Evolutionary conservation across 495 filamentous ascomycete genomes (phyloP), one percentile per base, ranked within the genome.

Genomic region (Collariella sp.): DNA sequence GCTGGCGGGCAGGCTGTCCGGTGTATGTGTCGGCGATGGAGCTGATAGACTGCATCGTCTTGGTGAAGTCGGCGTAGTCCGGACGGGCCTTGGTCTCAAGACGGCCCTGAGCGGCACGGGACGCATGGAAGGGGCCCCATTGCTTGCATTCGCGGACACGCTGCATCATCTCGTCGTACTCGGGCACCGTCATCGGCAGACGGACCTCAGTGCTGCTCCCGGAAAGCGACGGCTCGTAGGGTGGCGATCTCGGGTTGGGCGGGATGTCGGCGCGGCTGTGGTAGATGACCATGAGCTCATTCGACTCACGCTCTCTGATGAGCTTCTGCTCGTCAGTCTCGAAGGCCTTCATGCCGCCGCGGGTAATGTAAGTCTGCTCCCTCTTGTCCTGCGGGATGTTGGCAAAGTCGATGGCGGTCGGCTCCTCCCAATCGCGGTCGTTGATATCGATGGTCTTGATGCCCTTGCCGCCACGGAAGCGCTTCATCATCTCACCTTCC

Each of bases 201-300:
- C 44, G 53, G 18, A 55, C 39, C 38, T 52, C 63, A 9, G 43
- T 20, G 36, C 42, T 53, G 42, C 60, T 51, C 31, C 43, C 51
- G 31, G 34, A 46, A 11, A 56, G 36, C 1, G 54, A 41, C 10
- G 62, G 46, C 50, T 60, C 64, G 41, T 64, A 59, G 7, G 75
- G 66, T 3, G 89, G 88, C 48, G 94, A 91, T 51, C 83, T 81
- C 2, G 91, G 86, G 0, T 84, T 81, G 1, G 81, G 72, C 5
- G 91, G 91, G 55, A 94, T 84, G 60, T 95, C 89, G 7, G 78
- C 78, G 33, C 71, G 67, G 48, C 82, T 82, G 2, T 84, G 79
- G 62, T 95, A 93, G 55, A 89, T 80, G 5, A 84, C 86, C 82
- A 94, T 89, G 31, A 95, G 78, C 22, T 87, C 89, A n/a, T 75